phyloP scores from a whole-genome alignment of 2,329 filamentous ascomycete species.

The Epichloe uncinata region DNA sequence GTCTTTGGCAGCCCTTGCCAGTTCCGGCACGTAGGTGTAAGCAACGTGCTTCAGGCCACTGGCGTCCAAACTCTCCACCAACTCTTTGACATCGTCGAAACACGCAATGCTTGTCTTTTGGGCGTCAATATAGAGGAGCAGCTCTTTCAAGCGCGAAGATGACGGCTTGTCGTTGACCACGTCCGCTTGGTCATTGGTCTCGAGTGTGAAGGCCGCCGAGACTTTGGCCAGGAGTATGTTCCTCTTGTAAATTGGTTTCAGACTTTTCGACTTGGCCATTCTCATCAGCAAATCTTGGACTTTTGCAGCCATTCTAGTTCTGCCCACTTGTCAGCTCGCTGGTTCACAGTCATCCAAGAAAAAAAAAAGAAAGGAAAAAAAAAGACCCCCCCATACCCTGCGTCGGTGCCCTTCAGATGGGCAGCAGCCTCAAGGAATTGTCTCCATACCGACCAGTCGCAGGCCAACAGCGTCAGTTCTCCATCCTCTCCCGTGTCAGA shows the following conservation, averaged over 20 bases:
- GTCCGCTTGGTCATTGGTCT: slow-evolving; percentile 16
- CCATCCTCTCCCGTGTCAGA: slow-evolving; percentile 23
- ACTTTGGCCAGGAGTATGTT: slow-evolving; percentile 27
- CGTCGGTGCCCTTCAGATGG: slow-evolving; percentile 17
- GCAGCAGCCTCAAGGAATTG: slow-evolving; percentile 25
- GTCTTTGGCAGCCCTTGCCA: slow-evolving; percentile 17
- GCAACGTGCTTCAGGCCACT: slow-evolving; percentile 28
- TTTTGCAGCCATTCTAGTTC: slow-evolving; percentile 16
- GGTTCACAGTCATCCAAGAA: neutral
- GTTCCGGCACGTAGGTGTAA: slow-evolving; percentile 19
- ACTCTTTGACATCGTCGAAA: slow-evolving; percentile 34
- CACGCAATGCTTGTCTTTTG: slow-evolving; percentile 24
- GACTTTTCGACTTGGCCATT: slow-evolving; percentile 15
- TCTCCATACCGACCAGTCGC: slow-evolving; percentile 30
- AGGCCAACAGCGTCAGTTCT: slow-evolving; percentile 28
- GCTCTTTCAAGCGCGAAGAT: slow-evolving; percentile 20
- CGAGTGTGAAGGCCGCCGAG: slow-evolving; percentile 23
- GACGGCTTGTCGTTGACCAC: slow-evolving; percentile 13
- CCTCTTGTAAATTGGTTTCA: slow-evolving; percentile 26
- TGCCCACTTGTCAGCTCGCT: slow-evolving; percentile 10
- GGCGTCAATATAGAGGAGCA: slow-evolving; percentile 24
- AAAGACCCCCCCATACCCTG: slow-evolving; percentile 22
- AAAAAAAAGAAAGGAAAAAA: neutral
- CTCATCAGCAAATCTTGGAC: slow-evolving; percentile 19
- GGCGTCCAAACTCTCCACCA: slow-evolving; percentile 27